Conservation (phyloP, 202 grass and related monocot genomes). For the Tripidium arundinaceum region DNA sequence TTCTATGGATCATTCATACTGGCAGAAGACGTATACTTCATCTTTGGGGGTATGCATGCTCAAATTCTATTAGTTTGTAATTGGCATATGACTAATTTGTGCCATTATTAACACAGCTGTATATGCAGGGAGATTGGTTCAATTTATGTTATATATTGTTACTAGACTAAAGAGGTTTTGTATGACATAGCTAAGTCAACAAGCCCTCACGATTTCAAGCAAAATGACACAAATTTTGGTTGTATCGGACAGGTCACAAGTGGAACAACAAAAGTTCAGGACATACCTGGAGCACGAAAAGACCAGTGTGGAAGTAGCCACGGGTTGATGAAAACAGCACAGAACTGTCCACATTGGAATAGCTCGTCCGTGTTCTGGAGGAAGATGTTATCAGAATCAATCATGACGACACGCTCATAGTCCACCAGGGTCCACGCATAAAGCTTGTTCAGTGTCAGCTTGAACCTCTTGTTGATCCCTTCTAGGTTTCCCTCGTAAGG, state of each 20-base stretch:
- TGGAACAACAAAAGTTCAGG: not conserved
- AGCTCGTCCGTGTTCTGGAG: conserved; percentile 91
- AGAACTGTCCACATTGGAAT: conserved; percentile 94
- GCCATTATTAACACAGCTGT: conserved; percentile 1
- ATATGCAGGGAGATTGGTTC: not conserved
- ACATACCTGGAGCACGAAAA: conserved; percentile 91
- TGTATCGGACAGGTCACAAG: not conserved
- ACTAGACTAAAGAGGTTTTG: not conserved
- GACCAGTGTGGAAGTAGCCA: conserved; percentile 98
- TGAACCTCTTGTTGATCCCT: conserved; percentile 82
- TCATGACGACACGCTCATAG: conserved; percentile 94
- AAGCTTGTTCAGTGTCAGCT: conserved; percentile 93
- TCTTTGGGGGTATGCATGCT: not conserved
- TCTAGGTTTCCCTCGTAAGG: conserved; percentile 73
- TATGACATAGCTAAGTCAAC: not conserved
- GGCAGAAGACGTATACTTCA: not conserved
- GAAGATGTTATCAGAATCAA: conserved; percentile 95
- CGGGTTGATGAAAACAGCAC: conserved; percentile 94
- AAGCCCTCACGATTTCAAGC: conserved; percentile 10
- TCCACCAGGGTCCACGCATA: conserved; percentile 89
- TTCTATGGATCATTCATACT: not conserved
- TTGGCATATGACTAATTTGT: not conserved
- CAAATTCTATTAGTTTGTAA: conserved; percentile 1
- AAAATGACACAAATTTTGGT: not conserved
- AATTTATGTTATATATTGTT: not conserved